Evolutionary conservation across 2,329 filamentous ascomycete species (phyloP).

Genomic region (Aureobasidium sp.): DNA sequence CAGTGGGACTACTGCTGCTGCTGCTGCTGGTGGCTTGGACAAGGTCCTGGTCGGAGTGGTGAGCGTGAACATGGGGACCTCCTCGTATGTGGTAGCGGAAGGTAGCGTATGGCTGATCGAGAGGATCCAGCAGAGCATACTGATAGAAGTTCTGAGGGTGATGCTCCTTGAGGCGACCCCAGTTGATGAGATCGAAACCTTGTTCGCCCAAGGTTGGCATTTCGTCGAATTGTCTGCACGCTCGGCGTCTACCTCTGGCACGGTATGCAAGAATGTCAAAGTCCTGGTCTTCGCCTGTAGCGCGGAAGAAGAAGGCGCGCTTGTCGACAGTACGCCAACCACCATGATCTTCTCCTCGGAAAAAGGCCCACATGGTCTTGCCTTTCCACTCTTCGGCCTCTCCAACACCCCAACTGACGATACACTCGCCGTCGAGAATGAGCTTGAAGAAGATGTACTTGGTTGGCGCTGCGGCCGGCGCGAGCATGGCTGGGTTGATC

Average conservation of each 20-base stretch:
- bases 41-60: neutral
- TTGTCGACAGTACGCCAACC: conserved; percentile 33
- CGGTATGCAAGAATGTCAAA: conserved; percentile 39
- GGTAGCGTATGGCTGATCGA: conserved; percentile 41
- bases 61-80: neutral
- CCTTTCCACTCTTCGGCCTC: conserved; percentile 37
- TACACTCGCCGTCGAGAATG: conserved; percentile 31
- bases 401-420: conserved; percentile 40
- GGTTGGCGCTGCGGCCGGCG: neutral
- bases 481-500: conserved; percentile 6
- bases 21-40: neutral
- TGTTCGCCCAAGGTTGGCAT: neutral
- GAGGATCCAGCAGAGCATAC: conserved; percentile 43
- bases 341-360: conserved; percentile 25
- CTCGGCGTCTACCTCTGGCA: conserved; percentile 34
- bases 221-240: conserved; percentile 23
- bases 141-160: conserved; percentile 41
- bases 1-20: neutral
- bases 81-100: conserved; percentile 31
- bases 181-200: conserved; percentile 29
- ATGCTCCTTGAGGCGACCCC: conserved; percentile 31
- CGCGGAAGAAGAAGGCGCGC: conserved; percentile 34
- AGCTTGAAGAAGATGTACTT: conserved; percentile 41
- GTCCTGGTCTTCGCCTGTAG: conserved; percentile 19
- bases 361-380: conserved; percentile 40